Evolutionary conservation across 2,329 filamentous ascomycete species (phyloP).

Genomic region (Tolypocladium pustulatum): DNA sequence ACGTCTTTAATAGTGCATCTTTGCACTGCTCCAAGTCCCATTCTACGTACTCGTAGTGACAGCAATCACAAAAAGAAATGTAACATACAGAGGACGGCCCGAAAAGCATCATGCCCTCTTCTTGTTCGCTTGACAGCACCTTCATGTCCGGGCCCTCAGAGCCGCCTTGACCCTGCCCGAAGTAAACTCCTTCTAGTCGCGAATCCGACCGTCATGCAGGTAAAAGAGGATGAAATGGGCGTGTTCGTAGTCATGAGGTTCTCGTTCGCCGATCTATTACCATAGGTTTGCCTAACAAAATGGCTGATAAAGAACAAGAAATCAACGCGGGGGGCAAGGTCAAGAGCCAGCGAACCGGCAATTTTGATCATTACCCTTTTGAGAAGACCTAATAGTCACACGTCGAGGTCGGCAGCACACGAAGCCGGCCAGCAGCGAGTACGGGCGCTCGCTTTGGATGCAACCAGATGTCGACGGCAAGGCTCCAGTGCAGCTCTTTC

Average conservation of each 20-base stretch:
- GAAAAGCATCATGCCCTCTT: neutral
- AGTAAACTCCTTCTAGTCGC: constrained; percentile 1
- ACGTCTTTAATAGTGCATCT: neutral
- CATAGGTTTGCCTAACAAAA: neutral
- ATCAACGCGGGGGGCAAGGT: neutral
- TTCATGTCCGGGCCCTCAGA: neutral
- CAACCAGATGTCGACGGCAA: neutral
- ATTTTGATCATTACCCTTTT: neutral
- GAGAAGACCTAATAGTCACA: neutral
- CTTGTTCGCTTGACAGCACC: neutral
- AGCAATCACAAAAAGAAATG: neutral
- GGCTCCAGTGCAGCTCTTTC: neutral
- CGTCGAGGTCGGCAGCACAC: neutral
- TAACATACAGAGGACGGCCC: neutral
- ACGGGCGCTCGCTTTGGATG: neutral
- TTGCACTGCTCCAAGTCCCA: neutral
- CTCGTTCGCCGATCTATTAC: neutral
- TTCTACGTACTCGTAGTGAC: neutral
- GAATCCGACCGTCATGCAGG: neutral
- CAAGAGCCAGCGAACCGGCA: neutral
- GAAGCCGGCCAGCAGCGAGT: neutral
- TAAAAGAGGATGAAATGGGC: neutral
- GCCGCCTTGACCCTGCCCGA: neutral
- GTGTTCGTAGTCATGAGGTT: neutral
- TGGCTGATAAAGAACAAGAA: neutral